Conservation (phyloP, 2,329 filamentous ascomycete species). For the Fusarium marasasianum region DNA sequence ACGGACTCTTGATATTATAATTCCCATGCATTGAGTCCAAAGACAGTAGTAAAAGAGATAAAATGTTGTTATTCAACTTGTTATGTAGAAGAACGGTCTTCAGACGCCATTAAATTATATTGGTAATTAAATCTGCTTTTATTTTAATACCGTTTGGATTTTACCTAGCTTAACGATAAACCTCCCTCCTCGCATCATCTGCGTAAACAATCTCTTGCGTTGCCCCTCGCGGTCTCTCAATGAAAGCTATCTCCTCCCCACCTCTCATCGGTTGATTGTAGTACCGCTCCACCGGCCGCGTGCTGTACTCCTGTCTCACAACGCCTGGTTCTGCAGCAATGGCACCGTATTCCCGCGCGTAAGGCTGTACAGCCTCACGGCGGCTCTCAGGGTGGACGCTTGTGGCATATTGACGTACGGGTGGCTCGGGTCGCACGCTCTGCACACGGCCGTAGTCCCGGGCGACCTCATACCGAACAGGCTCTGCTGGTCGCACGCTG, state of each 20-base stretch:
- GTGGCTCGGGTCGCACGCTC: constrained; percentile 52
- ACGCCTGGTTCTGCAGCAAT: constrained; percentile 39
- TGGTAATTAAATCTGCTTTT: not conserved
- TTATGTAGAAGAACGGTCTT: not conserved
- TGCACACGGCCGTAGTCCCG: constrained; percentile 56
- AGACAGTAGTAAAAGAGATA: not conserved
- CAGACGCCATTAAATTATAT: constrained; percentile 2
- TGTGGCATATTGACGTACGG: constrained; percentile 43
- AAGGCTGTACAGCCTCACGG: constrained; percentile 46
- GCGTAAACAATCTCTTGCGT: constrained; percentile 57
- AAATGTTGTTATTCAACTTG: not conserved
- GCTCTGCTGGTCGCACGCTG: constrained; percentile 66
- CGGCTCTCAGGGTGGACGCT: constrained; percentile 43
- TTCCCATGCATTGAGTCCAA: not conserved
- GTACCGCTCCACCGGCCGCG: constrained; percentile 55
- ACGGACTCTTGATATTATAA: not conserved
- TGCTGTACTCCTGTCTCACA: constrained; percentile 50
- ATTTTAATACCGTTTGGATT: not conserved
- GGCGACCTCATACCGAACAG: constrained; percentile 53
- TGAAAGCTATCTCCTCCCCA: constrained; percentile 54
- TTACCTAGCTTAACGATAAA: constrained; percentile 46
- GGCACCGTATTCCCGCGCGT: constrained; percentile 45
- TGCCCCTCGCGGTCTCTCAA: constrained; percentile 54
- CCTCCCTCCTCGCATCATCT: constrained; percentile 51
- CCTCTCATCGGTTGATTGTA: constrained; percentile 50